These are phyloP conservation scores for Coffea eugenioides DNA, from an alignment of 257 asterid genomes.

Conservation along the genomic window DNA sequence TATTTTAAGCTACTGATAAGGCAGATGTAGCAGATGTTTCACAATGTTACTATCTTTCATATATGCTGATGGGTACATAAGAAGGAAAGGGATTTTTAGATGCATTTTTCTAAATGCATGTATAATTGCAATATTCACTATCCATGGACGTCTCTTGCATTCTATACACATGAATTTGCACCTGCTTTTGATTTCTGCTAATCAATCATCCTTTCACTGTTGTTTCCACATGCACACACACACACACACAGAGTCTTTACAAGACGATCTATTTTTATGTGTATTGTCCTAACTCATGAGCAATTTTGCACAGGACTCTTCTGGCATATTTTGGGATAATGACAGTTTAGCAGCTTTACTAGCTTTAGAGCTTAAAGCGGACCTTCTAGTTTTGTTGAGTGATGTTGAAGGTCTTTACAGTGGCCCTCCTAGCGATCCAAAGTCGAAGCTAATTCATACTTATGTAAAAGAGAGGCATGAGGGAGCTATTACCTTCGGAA, in stretches of 20 bases:
- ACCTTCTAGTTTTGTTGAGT: slow-evolving; percentile 73
- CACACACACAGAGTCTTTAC: neutral
- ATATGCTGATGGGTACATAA: neutral
- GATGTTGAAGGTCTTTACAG: slow-evolving; percentile 86
- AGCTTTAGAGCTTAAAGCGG: slow-evolving; percentile 80
- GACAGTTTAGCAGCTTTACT: slow-evolving; percentile 79
- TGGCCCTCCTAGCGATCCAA: slow-evolving; percentile 81
- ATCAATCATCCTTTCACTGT: too few relatives aligned
- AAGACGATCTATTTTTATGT: neutral
- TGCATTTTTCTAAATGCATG: neutral
- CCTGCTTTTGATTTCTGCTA: slow-evolving; percentile 1
- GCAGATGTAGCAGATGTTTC: neutral
- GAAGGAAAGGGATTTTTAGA: neutral
- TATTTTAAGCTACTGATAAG: neutral
- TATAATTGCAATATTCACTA: neutral
- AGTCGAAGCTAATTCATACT: slow-evolving; percentile 62
- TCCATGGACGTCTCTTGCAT: neutral
- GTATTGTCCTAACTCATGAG: neutral
- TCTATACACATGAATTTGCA: too few relatives aligned
- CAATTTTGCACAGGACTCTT: slow-evolving; percentile 50
- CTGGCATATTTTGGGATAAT: slow-evolving; percentile 88
- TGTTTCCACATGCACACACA: too few relatives aligned
- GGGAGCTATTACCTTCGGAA: slow-evolving; percentile 65
- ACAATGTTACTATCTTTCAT: neutral
- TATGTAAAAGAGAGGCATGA: slow-evolving; percentile 60